These are phyloP conservation scores for Leptographium procerum DNA, from an alignment of 2,329 filamentous ascomycete species.

Conservation along the genomic window DNA sequence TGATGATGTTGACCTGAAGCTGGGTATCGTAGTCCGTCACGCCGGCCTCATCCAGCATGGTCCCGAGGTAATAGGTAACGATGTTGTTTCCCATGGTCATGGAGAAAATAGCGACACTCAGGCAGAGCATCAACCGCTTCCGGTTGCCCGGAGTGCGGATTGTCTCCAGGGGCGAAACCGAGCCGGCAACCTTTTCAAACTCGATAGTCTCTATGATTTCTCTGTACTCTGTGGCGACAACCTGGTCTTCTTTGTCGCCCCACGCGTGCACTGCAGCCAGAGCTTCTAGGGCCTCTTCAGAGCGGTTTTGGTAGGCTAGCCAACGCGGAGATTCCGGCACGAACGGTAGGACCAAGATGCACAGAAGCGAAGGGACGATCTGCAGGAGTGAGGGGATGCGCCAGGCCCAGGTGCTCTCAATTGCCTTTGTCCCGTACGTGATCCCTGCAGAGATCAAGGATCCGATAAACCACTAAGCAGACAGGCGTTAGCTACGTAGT, in stretches of 20 bases:
- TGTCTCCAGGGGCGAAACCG: neutral
- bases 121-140: neutral
- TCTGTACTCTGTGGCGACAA: neutral
- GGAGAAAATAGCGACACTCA: neutral
- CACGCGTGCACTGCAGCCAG: conserved; percentile 27
- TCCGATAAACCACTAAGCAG: neutral
- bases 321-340: conserved; percentile 10
- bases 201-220: neutral
- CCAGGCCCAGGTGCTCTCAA: conserved; percentile 38
- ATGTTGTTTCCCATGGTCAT: conserved; percentile 7
- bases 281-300: conserved; percentile 19
- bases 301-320: conserved; percentile 7
- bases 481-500: neutral
- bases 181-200: neutral
- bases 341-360: neutral
- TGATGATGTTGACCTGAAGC: neutral
- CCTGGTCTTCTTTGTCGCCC: neutral
- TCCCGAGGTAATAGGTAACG: conserved; percentile 8
- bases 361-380: conserved; percentile 3
- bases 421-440: conserved; percentile 35
- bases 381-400: conserved; percentile 46
- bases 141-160: neutral
- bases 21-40: conserved; percentile 2
- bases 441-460: conserved; percentile 18
- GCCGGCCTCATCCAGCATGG: conserved; percentile 2